Base-by-base conservation (phyloP, 306 rosid genomes). In the Castanea sativa region DNA sequence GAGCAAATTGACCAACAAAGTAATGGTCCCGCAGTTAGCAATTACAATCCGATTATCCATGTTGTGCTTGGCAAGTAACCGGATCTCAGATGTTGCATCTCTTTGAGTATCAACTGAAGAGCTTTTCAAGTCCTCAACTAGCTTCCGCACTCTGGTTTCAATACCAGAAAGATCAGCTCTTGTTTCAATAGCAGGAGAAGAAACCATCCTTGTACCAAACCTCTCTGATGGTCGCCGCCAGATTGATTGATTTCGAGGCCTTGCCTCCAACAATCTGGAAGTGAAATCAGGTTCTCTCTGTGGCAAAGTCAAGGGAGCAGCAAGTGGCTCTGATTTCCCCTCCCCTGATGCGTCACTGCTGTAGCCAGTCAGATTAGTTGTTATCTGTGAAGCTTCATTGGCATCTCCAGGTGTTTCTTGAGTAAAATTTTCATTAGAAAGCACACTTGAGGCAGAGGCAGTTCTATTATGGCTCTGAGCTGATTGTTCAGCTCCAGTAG, bases 11-110 rank as follows among this genome's bases (percentile, higher is more conserved):
- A 91, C 99, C 80, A 96, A 86, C 76, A 93, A 15, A 86, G 18
- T 78, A 72, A 96, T 90, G 74, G 98, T 94, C 70, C 99, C 98
- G 76, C 91, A 85, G 76, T 81, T 88, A 73, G 98, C 97, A 84
- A 96, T 96, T 25, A 90, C 94, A 82, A 96, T 93, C 76, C 99
- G 87, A 76, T 93, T 96, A 80, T 96, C 98, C 89, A 89, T 91
- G 61, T 87, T 92, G 73, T 87, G 90, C 85, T 88, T 91, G 29
- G 99, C 96, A 87, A 96, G 97, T 80, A 88, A 80, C 69, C 99
- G 94, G 18, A 96, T 77, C 81, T 88, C 91, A 72, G 80, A 75
- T 23, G 97, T 89, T 81, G 97, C 98, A 16, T 84, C 92, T 89
- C 93, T 91, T 84, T 87, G 85, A 79, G 88, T 83, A 81, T 93